Percentiles rank a stretch among this genome's conserved stretches.
Conservation (phyloP, 441 rosid genomes). For the Theobroma grandiflorum region DNA sequence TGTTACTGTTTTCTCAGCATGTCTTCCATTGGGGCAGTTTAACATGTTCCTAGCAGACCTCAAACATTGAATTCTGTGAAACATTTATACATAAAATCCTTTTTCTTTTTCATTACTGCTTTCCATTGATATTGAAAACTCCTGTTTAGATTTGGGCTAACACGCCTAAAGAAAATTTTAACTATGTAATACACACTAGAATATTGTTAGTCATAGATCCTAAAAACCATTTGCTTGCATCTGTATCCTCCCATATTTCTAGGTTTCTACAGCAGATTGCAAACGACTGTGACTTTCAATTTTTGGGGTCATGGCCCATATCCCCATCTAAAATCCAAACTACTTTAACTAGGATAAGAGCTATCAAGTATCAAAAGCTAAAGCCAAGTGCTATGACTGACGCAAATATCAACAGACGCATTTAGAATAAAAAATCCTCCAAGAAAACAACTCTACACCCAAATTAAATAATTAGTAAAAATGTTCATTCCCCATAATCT, state of each 20-base stretch:
- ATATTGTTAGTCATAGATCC: neutral
- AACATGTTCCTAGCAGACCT: constrained; percentile 3
- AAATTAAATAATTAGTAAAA: neutral
- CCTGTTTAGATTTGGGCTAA: neutral
- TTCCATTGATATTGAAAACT: constrained; percentile 7
- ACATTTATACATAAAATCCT: neutral
- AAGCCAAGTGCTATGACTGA: neutral
- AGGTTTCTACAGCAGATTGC: neutral
- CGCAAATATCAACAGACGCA: constrained; percentile 8
- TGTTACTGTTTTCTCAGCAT: neutral
- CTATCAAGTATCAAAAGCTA: neutral
- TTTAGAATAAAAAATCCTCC: neutral
- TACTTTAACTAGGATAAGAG: neutral
- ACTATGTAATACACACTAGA: neutral
- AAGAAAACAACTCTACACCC: neutral
- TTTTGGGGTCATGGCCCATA: constrained; percentile 16
- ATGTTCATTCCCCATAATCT: constrained; percentile 3
- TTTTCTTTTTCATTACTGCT: neutral
- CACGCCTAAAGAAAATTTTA: neutral
- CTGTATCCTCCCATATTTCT: constrained; percentile 9
- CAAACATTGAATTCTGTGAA: neutral
- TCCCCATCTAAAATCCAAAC: neutral
- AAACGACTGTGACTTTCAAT: neutral
- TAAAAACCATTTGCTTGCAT: neutral
- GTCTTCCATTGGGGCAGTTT: neutral